phyloP scores from a whole-genome alignment of 2,329 filamentous ascomycete species.

The Penicillium sp. region DNA sequence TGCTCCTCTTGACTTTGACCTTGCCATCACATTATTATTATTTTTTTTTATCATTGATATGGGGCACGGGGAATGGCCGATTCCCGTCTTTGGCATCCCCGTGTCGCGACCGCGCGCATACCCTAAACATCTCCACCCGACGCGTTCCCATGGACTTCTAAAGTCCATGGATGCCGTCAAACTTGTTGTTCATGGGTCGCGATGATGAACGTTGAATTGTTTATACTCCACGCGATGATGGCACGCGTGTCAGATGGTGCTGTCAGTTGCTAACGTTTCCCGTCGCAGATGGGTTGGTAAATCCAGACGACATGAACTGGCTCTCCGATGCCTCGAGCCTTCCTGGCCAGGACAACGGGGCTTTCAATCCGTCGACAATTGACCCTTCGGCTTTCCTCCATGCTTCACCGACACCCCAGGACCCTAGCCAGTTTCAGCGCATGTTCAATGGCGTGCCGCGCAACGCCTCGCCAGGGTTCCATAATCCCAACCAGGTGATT shows the following conservation, averaged over 20 bases:
- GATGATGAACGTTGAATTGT: conserved; percentile 8
- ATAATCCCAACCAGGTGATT: conserved; percentile 73
- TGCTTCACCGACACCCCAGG: conserved; percentile 43
- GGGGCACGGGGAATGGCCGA: background rate
- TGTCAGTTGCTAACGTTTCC: conserved; percentile 17
- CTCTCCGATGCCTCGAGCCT: conserved; percentile 45
- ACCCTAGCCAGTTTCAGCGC: conserved; percentile 51
- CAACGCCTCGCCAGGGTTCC: conserved; percentile 73
- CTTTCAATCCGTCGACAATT: conserved; percentile 42
- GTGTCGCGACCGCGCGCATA: conserved; percentile 24
- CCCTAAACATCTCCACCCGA: conserved; percentile 17
- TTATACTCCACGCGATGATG: conserved; percentile 22
- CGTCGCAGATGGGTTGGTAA: conserved; percentile 44
- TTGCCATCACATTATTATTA: conserved; percentile 2
- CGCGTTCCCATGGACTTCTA: conserved; percentile 14
- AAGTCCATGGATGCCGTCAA: background rate
- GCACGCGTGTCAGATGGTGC: conserved; percentile 4
- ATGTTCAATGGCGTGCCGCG: conserved; percentile 81
- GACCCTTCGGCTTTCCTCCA: conserved; percentile 47
- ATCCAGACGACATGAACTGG: conserved; percentile 49
- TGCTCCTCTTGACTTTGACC: conserved; percentile 7
- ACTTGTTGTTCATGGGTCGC: conserved; percentile 14
- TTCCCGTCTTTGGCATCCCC: conserved; percentile 5
- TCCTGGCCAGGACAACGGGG: conserved; percentile 47
- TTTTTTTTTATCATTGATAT: background rate